Base-by-base conservation (phyloP, 2,329 filamentous ascomycete genomes). In the Colletotrichum brevisporum region DNA sequence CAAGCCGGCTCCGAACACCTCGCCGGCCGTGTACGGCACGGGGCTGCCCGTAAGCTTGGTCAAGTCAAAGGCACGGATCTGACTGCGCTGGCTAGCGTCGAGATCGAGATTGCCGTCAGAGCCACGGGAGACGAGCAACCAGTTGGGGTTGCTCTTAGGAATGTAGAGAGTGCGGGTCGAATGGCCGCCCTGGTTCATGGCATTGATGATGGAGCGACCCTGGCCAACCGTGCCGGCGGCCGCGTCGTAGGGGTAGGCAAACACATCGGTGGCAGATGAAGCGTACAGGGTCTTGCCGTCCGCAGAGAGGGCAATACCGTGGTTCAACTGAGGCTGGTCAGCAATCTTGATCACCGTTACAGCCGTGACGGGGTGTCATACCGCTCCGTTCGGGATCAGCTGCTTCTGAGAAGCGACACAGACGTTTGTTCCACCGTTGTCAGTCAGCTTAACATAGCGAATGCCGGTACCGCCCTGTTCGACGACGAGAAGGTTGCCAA, bases 101-200 rank as follows among this genome's bases (percentile, higher is more conserved):
- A 63, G 76, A 75, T 94, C 92, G 39, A 92, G 82, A 75, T 94
- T 93, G 36, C 81, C 80, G 39, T 83, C 81, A 73, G 88, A 91
- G 50, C 92, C 92, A 69, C 90, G 86, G 45, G 88, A 91, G 50
- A 94, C 86, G 51, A 94, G 78, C 6, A 94, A 81, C 66, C 87
- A 80, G 21, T 85, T 87, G 0, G 88, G 85, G 12, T 83, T 79
- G 47, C 84, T 83, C 16, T 81, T 76, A 0, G 91, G 89, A 9
- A 92, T 79, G 48, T 93, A 82, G 2, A 94, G 82, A 0, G 92
- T 94, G 43, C 92, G 85, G 0, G 90, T 91, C 12, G 83, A 86
- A 73, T 94, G 91, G 5, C 81, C 78, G 68, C 85, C 85, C 26
- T 72, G 69, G 72, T 73, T 83, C 54, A 68, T 68, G 51, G 48